phyloP scores from a whole-genome alignment of 2,329 filamentous ascomycete genomes.

The Mycosphaerella arachidis region DNA sequence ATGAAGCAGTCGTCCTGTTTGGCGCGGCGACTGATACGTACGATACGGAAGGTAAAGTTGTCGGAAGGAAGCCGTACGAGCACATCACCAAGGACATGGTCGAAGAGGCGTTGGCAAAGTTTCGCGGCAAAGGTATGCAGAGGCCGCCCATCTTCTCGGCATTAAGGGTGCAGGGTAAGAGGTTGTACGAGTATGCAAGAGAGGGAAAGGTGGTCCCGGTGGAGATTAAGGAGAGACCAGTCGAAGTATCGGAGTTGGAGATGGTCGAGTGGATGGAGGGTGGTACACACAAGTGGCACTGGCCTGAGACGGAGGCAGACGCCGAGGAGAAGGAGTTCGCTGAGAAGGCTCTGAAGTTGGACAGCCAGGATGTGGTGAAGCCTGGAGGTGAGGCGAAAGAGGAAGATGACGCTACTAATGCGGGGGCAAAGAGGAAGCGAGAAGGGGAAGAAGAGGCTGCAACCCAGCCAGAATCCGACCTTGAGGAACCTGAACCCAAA shows the following conservation, averaged over 20 bases:
- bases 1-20: slow-evolving; percentile 85
- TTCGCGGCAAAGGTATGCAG: slow-evolving; percentile 81
- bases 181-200: slow-evolving; percentile 90
- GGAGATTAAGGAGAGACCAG: slow-evolving; percentile 74
- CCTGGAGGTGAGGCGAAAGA: slow-evolving; percentile 15
- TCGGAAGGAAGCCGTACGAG: slow-evolving; percentile 68
- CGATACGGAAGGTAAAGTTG: slow-evolving; percentile 77
- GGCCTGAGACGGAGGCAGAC: slow-evolving; percentile 74
- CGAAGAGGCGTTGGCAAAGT: slow-evolving; percentile 68
- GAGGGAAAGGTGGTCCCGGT: slow-evolving; percentile 81
- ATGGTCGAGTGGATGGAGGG: slow-evolving; percentile 79
- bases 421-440: slow-evolving; percentile 31
- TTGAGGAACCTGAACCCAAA: slow-evolving; percentile 31
- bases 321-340: slow-evolving; percentile 71
- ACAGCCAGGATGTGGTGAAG: slow-evolving; percentile 28
- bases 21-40: slow-evolving; percentile 91
- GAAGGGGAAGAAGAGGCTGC: slow-evolving; percentile 15
- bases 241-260: slow-evolving; percentile 73
- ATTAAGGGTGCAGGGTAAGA: slow-evolving; percentile 87
- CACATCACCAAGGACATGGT: slow-evolving; percentile 77
- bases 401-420: slow-evolving; percentile 10
- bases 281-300: slow-evolving; percentile 71
- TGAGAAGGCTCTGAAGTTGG: slow-evolving; percentile 55
- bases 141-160: slow-evolving; percentile 90
- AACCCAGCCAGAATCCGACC: slow-evolving; percentile 1